A percentile compares a stretch with the other conserved stretches of the same genome.
phyloP scores from a whole-genome alignment of 768 basidiomycete species.

The Myochromella boudieri region DNA sequence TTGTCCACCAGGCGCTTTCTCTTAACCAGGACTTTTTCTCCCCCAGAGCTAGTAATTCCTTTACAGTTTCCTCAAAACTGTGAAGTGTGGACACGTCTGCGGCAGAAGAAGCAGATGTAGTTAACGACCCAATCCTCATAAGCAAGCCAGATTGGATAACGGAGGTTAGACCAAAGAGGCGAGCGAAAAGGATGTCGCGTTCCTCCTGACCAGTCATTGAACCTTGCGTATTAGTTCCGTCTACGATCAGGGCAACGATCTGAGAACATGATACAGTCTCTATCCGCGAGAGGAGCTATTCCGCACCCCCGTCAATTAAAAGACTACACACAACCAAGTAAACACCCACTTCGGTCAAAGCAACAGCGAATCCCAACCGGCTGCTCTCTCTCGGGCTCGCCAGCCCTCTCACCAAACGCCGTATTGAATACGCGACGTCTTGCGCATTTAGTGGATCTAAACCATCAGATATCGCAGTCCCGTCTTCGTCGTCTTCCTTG shows the following conservation, averaged over 20 bases:
- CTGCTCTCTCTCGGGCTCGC: constrained; percentile 93
- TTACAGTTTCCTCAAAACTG: constrained; percentile 58
- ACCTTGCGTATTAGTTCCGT: constrained; percentile 67
- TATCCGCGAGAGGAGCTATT: constrained; percentile 75
- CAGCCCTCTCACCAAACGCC: constrained; percentile 82
- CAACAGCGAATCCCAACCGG: constrained; percentile 92
- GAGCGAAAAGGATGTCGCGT: constrained; percentile 88
- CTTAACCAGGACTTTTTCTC: constrained; percentile 88
- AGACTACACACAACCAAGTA: background rate
- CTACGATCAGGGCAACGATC: constrained; percentile 72
- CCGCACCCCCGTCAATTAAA: background rate
- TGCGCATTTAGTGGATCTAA: constrained; percentile 76
- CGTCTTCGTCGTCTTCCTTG: constrained; percentile 42
- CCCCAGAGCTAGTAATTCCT: constrained; percentile 65
- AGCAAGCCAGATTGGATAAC: constrained; percentile 85
- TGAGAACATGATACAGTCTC: constrained; percentile 76
- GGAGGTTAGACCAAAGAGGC: constrained; percentile 85
- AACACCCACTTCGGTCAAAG: constrained; percentile 81
- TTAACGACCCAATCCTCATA: constrained; percentile 57
- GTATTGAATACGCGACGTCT: constrained; percentile 92
- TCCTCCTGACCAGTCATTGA: constrained; percentile 91
- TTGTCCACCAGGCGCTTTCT: constrained; percentile 88
- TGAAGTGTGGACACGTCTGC: constrained; percentile 55
- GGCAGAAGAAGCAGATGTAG: constrained; percentile 51
- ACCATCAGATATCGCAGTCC: constrained; percentile 39